These are phyloP conservation scores for Melocanna baccifera DNA, from an alignment of 176 grass and related monocot genomes.

Conservation along the genomic window DNA sequence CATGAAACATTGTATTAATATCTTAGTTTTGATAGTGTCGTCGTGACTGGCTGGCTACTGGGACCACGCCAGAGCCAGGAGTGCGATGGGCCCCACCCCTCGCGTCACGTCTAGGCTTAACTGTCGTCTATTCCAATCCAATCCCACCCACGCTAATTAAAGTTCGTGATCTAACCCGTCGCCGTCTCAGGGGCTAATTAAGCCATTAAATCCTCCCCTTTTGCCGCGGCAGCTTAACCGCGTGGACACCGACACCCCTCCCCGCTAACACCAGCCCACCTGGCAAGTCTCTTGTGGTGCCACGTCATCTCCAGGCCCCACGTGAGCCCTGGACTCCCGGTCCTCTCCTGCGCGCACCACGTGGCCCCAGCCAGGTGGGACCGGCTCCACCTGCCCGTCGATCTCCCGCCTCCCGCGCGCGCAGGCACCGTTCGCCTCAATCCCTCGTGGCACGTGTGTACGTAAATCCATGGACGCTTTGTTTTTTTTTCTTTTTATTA, in stretches of 20 bases:
- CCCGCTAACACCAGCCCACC: neutral
- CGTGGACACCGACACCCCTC: constrained; percentile 22
- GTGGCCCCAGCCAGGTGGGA: neutral
- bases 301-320: neutral
- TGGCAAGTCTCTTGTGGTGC: neutral
- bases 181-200: neutral
- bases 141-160: neutral
- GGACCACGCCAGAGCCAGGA: neutral
- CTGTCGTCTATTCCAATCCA: neutral
- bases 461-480: neutral
- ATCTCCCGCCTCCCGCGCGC: neutral
- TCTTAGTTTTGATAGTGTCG: neutral
- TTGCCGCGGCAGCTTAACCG: constrained; percentile 24
- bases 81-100: neutral
- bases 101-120: neutral
- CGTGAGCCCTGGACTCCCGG: neutral
- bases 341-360: neutral
- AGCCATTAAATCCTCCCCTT: neutral
- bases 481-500: neutral
- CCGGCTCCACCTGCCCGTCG: neutral
- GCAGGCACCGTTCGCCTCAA: neutral
- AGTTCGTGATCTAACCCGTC: neutral
- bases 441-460: constrained; percentile 26
- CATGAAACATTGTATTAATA: neutral
- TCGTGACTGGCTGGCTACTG: neutral